A percentile compares a stretch with the other conserved stretches of the same genome.
Evolutionary conservation across 2,329 filamentous ascomycete species (phyloP).

Genomic region (Hymenoscyphus occultus): DNA sequence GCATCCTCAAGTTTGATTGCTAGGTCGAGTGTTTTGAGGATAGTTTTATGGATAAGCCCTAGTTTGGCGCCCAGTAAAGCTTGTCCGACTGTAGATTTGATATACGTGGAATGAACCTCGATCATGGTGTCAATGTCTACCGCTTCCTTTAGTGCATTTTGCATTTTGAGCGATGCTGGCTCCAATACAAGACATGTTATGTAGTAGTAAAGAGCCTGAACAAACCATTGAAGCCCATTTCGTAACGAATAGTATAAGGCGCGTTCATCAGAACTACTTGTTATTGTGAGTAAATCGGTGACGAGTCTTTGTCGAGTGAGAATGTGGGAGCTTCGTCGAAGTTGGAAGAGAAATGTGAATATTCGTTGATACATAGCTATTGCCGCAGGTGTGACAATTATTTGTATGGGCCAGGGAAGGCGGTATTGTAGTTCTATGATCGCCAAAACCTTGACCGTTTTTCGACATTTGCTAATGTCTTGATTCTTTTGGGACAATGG

Average conservation of each 20-base stretch:
- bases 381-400: constrained; percentile 67
- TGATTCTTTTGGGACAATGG: constrained; percentile 40
- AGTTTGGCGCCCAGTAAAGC: constrained; percentile 68
- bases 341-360: constrained; percentile 74
- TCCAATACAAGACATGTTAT: constrained; percentile 70
- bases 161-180: constrained; percentile 56
- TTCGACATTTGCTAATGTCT: constrained; percentile 47
- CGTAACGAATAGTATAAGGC: constrained; percentile 59
- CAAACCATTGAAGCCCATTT: constrained; percentile 73
- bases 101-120: constrained; percentile 60
- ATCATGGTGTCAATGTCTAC: constrained; percentile 82
- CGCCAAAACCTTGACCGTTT: constrained; percentile 61
- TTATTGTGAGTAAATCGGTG: constrained; percentile 41
- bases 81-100: constrained; percentile 61
- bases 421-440: constrained; percentile 65
- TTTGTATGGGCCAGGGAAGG: constrained; percentile 63
- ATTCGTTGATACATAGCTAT: constrained; percentile 67
- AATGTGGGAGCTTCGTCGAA: constrained; percentile 66
- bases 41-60: constrained; percentile 65
- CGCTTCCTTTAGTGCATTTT: constrained; percentile 53
- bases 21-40: constrained; percentile 75
- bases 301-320: constrained; percentile 55
- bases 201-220: constrained; percentile 71
- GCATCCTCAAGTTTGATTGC: constrained; percentile 66
- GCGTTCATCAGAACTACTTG: constrained; percentile 42